Base-by-base conservation (phyloP, 169 alveolate species). In the Cryptosporidium sp. region DNA sequence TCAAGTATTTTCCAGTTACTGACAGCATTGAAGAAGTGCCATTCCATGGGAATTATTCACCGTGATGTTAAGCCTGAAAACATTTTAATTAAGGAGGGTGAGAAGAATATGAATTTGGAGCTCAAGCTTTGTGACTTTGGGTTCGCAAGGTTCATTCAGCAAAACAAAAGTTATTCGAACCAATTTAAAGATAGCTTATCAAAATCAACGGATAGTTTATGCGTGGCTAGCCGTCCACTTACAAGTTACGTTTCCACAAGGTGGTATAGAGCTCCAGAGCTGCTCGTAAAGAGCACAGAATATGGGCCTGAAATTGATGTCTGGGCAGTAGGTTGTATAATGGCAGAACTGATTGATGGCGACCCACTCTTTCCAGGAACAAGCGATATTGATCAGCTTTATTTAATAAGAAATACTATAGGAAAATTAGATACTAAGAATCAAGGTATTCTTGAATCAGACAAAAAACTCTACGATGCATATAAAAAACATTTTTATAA, bases 361-460 rank as follows among this genome's bases (percentile, higher is more conserved):
- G 94, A 96, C 62, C 99, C 99, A 9, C 94, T 97, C 23, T 97
- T 97, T 91, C 97, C 98, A 3, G 99, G 99, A 0, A 97, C 96
- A 86, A 93, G 93, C 70, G 98, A 96, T 84, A 93, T 96, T n/a
- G 98, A 96, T 70, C 94, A 96, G 71, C 85, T 96, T 9, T 94
- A 93, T 84, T 80, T 94, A 55, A 96, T 96, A 52, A 93, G 95
- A 86, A 94, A 92, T 86, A 70, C 93, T 23, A 69, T 95, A 58
- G 98, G 98, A 21, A 92, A 91, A 70, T 86, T 96, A 48, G 95
- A 96, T 6, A 85, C 84, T 29, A 91, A 91, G 18, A 85, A 92
- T 69, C 85, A 92, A 52, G 96, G 94, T 80, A 75, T 91, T 58
- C 95, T 95, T 84, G 86, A 86, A 70, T 94, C 93, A 73, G 94